Base-by-base conservation (phyloP, 768 basidiomycete genomes). In the Lactifluus hygrophoroides region DNA sequence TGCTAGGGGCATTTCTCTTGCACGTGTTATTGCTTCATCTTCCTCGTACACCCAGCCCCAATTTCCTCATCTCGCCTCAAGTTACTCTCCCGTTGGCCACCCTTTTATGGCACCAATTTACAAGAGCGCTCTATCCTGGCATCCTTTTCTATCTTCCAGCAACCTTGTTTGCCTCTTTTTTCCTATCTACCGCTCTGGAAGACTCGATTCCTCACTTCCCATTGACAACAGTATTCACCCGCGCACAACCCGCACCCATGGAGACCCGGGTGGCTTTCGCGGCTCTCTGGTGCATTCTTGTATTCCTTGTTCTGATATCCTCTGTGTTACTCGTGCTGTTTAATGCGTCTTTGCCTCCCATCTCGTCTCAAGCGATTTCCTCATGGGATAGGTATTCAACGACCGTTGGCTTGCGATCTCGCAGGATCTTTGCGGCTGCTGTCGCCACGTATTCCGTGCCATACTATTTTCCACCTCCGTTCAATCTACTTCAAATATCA, bases 311-410 rank as follows among this genome's bases (percentile, higher is more conserved):
- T 27, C 69, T 75, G 21, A 51, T 52, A 54, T 73, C 66, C 62
- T 69, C 71, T 30, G 70, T 72, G 51, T 68, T 73, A 13, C 69
- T 74, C 6, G 66, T 66, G n/a, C 66, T 72, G 45, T 62, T 69
- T 17, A 66, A 64, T 48, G 66, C 69, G 4, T 64, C 66, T 54
- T 51, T 66, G 17, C 54, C 58, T 5, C 43, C 63, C 19, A n/a
- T 43, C 2, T 56, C 57, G 17, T 55, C 52, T 44, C 19, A 51
- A 61, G 5, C 37, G 27, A 3, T 30, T 34, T 52, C 27, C 14
- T 35, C 62, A 5, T 84, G 82, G 82, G 80, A 83, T 60, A 70
- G 72, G 23, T 84, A 78, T 67, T 75, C 80, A 5, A 43, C 50
- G 13, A 51, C 65, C 2, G 69, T 79, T 14, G 81, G 82, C 8